These are phyloP conservation scores for Diplodia corticola DNA, from an alignment of 2,329 filamentous ascomycete species.

Conservation along the genomic window DNA sequence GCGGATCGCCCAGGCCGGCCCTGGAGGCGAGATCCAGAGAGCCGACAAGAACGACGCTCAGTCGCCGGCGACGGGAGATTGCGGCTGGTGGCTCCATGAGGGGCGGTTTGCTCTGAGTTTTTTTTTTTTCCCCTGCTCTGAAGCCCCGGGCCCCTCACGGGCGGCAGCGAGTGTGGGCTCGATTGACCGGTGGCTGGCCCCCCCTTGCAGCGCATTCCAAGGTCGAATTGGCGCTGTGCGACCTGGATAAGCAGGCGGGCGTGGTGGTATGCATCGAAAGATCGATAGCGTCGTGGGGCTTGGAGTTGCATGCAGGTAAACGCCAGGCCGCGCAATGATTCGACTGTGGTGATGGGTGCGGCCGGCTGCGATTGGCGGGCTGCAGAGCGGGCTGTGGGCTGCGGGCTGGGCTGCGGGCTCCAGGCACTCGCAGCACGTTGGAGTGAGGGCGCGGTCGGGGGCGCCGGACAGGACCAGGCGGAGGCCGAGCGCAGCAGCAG, in stretches of 20 bases:
- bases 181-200: slow-evolving; percentile 17
- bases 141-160: neutral
- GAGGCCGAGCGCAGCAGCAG: neutral
- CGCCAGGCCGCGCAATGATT: slow-evolving; percentile 21
- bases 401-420: neutral
- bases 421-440: slow-evolving; percentile 13
- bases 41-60: neutral
- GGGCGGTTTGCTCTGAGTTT: neutral
- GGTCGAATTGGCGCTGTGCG: slow-evolving; percentile 12
- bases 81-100: neutral
- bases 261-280: slow-evolving; percentile 20
- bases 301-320: slow-evolving; percentile 19
- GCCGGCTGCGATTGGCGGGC: slow-evolving; percentile 10
- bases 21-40: neutral
- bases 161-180: slow-evolving; percentile 1
- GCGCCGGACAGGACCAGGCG: slow-evolving; percentile 14
- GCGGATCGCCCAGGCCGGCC: neutral
- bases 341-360: slow-evolving; percentile 9
- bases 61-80: slow-evolving; percentile 15
- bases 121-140: neutral
- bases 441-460: neutral
- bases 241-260: slow-evolving; percentile 18
- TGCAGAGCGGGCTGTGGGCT: neutral
- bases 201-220: slow-evolving; percentile 16
- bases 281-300: slow-evolving; percentile 11